Percentiles rank a stretch among this genome's conserved stretches.
These are phyloP conservation scores for Prunus persica DNA, from an alignment of 306 rosid species.

Conservation along the genomic window DNA sequence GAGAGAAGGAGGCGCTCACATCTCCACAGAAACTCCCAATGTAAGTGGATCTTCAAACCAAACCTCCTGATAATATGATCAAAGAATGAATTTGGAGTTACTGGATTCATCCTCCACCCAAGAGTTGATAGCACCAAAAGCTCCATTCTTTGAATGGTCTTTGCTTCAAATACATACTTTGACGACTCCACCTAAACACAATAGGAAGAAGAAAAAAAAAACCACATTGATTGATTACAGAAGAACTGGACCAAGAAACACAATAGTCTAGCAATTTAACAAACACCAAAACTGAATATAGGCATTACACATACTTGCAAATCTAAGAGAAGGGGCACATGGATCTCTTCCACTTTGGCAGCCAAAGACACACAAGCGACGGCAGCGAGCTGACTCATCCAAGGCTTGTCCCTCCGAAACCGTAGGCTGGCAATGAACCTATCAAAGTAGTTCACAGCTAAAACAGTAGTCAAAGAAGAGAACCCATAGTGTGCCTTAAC, in stretches of 20 bases:
- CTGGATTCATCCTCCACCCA: constrained; percentile 89
- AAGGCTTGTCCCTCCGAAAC: constrained; percentile 66
- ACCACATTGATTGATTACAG: constrained; percentile 14
- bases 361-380: constrained; percentile 87
- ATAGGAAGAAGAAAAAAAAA: background rate
- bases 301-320: constrained; percentile 60
- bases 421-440: constrained; percentile 54
- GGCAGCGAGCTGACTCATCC: constrained; percentile 82
- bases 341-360: constrained; percentile 86
- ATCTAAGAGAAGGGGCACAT: constrained; percentile 73
- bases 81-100: constrained; percentile 86
- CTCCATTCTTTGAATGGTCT: constrained; percentile 92
- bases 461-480: constrained; percentile 65
- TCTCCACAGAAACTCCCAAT: constrained; percentile 68
- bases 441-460: constrained; percentile 93
- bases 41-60: constrained; percentile 62
- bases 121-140: constrained; percentile 83
- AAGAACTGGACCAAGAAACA: background rate
- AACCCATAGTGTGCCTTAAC: constrained; percentile 59
- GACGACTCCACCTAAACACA: constrained; percentile 70
- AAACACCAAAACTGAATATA: constrained; percentile 39
- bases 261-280: constrained; percentile 31
- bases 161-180: constrained; percentile 72
- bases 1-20: constrained; percentile 73
- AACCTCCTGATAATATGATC: constrained; percentile 78